These are phyloP conservation scores for Sugiyamaella castrensis DNA, from an alignment of 1,139 yeast genomes.

Conservation along the genomic window DNA sequence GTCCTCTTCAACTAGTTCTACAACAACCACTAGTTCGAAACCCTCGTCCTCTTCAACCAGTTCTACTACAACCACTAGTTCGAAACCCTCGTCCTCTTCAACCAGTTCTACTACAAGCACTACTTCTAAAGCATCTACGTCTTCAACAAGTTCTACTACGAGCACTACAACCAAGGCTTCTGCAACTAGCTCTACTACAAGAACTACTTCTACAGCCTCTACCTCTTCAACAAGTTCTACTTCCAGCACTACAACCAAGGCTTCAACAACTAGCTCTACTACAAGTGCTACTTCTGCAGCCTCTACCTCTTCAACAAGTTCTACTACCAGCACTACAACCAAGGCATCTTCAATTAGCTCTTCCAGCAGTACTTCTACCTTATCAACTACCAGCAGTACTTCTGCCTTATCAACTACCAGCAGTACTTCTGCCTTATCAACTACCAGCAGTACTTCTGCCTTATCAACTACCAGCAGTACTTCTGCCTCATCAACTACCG, in stretches of 20 bases:
- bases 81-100: no score
- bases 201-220: conserved; percentile 19
- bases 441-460: not conserved
- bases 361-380: not conserved
- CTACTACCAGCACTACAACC: no score
- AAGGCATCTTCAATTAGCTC: no score
- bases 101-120: no score
- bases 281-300: conserved; percentile 5
- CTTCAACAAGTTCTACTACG: not conserved
- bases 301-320: not conserved
- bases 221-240: not conserved
- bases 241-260: not conserved
- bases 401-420: not conserved
- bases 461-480: no score
- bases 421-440: not conserved
- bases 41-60: conserved; percentile 2
- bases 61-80: conserved; percentile 3
- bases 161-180: no score
- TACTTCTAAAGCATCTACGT: not conserved
- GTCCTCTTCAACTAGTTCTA: conserved; percentile 4
- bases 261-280: not conserved
- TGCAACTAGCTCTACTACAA: conserved; percentile 39
- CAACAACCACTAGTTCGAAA: conserved; percentile 11
- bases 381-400: not conserved
- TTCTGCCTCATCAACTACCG: not conserved